Base-by-base conservation (phyloP, 2,329 filamentous ascomycete species). In the Pseudocercospora macadamiae region DNA sequence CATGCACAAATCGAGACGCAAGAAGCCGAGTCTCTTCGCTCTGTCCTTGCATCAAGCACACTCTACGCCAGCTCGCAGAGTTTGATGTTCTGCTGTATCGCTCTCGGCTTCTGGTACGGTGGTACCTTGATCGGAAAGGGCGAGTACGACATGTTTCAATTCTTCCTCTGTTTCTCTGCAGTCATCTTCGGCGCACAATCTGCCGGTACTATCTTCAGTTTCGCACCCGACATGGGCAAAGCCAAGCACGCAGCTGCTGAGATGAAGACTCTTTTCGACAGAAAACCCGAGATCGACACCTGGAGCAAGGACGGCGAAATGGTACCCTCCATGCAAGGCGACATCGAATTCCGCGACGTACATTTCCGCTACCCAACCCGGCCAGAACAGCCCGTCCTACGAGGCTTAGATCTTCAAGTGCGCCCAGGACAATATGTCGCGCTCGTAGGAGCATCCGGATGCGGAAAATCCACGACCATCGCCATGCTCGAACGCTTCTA, bases 311-410 rank as follows among this genome's bases (percentile, higher is more conserved):
- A 88, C 0, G 92, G 92, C 14, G 82, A 85, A 16, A 77, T 76
- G 1, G 67, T 96, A 5, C 76, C 84, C 1, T 70, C 80, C 2
- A 82, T 93, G 21, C 85, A 95, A 18, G 93, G 93, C 23, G 83
- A 82, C 10, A 85, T 99, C 63, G 92, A 97, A 73, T 96, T 99
- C 79, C 86, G 89, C 18, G 87, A 96, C 65, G 92, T 97, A 1
- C 91, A 96, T 73, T 97, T 97, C 83, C 86, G 91, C 39, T 99
- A 97, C 70, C 93, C 93, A 0, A 96, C 91, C 0, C 86, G 95
- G 1, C 90, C 91, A 0, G 91, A 96, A 66, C 91, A 96, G 67
- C 90, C 91, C n/a, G 91, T 97, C 0, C 86, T 97, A 2, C 89
- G 91, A 25, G 93, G 93, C 0, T 80, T 97, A 9, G 88, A 93